These are phyloP conservation scores for Apiospora kogelbergensis DNA, from an alignment of 2,329 filamentous ascomycete species.

Conservation along the genomic window DNA sequence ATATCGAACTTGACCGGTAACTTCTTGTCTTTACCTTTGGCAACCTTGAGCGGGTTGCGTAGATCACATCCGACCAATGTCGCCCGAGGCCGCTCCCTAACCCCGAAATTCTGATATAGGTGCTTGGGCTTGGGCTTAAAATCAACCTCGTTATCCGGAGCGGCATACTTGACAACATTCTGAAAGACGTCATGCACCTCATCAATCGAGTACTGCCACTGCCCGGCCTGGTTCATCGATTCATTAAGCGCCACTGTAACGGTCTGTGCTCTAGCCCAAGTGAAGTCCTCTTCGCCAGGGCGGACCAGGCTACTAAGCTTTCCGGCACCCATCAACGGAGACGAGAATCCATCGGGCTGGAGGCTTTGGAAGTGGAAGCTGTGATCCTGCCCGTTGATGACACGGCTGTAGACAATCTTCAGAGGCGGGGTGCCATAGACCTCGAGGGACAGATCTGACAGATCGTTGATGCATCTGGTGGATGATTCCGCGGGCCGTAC, in stretches of 20 bases:
- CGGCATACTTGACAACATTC: conserved; percentile 76
- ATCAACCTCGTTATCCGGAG: conserved; percentile 67
- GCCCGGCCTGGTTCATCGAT: conserved; percentile 74
- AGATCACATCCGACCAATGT: conserved; percentile 74
- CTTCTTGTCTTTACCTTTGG: conserved; percentile 66
- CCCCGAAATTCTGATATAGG: conserved; percentile 75
- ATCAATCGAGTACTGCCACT: conserved; percentile 88
- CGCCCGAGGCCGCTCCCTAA: conserved; percentile 81
- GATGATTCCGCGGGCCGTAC: conserved; percentile 63
- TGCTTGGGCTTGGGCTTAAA: conserved; percentile 58
- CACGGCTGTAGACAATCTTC: conserved; percentile 88
- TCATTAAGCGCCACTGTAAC: conserved; percentile 87
- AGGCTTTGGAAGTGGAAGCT: conserved; percentile 91
- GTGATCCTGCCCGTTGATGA: conserved; percentile 78
- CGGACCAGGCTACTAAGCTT: conserved; percentile 57
- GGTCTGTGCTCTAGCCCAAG: conserved; percentile 76
- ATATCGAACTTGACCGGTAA: conserved; percentile 73
- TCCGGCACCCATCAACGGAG: conserved; percentile 68
- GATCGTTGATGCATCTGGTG: conserved; percentile 79
- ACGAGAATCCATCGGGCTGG: conserved; percentile 82
- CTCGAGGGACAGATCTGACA: conserved; percentile 81
- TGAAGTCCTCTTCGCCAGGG: conserved; percentile 63
- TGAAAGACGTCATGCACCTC: conserved; percentile 90
- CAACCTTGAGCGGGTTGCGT: conserved; percentile 78
- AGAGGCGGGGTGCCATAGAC: conserved; percentile 88